Base-by-base conservation (phyloP, 2,329 filamentous ascomycete species). In the Colletotrichum lini region DNA sequence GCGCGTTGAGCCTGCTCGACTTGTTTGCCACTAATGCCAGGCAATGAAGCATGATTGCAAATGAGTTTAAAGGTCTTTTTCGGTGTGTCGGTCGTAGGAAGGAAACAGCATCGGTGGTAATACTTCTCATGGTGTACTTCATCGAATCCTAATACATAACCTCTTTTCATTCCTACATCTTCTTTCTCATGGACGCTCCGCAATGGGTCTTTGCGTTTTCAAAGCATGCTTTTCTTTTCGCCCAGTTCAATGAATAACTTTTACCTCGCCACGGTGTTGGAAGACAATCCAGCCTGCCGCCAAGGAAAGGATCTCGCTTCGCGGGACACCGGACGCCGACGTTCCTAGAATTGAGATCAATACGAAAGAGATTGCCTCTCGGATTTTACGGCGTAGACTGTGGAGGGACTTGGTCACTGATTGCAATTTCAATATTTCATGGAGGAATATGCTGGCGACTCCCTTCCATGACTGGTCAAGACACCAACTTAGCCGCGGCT, bases 381-480 rank as follows among this genome's bases (percentile, higher is more conserved):
- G 6, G 15, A 8, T 13, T 23, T 45, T 38, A 44, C 26, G 9
- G 8, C n/a, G 21, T n/a, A 35, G 13, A 23, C 13, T 10, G 21
- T 47, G 50, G 30, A n/a, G 53, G 9, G 44, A 42, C 56, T 65
- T 23, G 4, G 35, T 57, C 15, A 56, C 23, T 35, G 56, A 57
- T 35, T 47, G 50, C 49, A 68, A 70, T 67, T 58, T 70, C 50
- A 42, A 70, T n/a, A 54, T 40, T 35, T 26, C 12, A 16, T 50
- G 44, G 49, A 26, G 50, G 10, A 67, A 16, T 56, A 67, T 67
- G 53, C 56, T 15, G 62, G 21, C 10, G 44, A 47, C 67, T 70
- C 67, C 63, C 67, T 70, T 50, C 53, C 61, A 40, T 69, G 67
- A 59, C 53, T 54, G 53, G 35, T 53, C 53, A 16, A 69, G 67